These are phyloP conservation scores for Melampsora occidentalis DNA, from an alignment of 1,284 basidiomycete species.

Conservation along the genomic window DNA sequence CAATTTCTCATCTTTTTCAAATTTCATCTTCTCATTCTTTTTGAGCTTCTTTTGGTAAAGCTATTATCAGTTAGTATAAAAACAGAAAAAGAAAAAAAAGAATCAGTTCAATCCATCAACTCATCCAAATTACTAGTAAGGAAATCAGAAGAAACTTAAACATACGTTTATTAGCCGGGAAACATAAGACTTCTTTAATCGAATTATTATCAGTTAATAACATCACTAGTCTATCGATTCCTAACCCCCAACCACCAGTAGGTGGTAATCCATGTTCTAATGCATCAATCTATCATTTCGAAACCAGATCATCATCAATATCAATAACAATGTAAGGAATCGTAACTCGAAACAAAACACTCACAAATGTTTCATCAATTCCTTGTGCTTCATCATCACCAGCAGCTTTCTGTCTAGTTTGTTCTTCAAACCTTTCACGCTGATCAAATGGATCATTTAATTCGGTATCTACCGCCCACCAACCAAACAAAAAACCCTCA, in stretches of 20 bases:
- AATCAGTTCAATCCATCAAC: neutral
- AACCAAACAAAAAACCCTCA: constrained; percentile 15
- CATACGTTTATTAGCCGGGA: constrained; percentile 53
- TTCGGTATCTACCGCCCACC: constrained; percentile 68
- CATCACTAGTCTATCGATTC: constrained; percentile 50
- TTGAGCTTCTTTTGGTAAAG: neutral
- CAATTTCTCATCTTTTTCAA: neutral
- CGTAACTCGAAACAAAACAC: neutral
- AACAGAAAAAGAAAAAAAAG: neutral
- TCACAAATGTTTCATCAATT: constrained; percentile 85
- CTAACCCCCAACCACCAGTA: constrained; percentile 85
- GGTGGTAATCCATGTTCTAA: constrained; percentile 96
- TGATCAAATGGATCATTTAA: constrained; percentile 98
- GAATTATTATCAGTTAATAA: constrained; percentile 53
- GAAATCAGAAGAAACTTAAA: constrained; percentile 2
- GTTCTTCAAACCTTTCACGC: constrained; percentile 88
- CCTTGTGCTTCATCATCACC: constrained; percentile 98
- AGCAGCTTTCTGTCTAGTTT: constrained; percentile 85
- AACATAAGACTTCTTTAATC: constrained; percentile 55
- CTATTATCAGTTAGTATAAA: neutral
- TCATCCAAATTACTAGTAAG: neutral
- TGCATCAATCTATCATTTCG: constrained; percentile 56
- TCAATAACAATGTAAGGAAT: neutral
- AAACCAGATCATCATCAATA: neutral
- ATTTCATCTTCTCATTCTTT: neutral